Evolutionary conservation across 495 filamentous ascomycete genomes (phyloP), one percentile per base, ranked within the genome.

Genomic region (Patellaria atrata): DNA sequence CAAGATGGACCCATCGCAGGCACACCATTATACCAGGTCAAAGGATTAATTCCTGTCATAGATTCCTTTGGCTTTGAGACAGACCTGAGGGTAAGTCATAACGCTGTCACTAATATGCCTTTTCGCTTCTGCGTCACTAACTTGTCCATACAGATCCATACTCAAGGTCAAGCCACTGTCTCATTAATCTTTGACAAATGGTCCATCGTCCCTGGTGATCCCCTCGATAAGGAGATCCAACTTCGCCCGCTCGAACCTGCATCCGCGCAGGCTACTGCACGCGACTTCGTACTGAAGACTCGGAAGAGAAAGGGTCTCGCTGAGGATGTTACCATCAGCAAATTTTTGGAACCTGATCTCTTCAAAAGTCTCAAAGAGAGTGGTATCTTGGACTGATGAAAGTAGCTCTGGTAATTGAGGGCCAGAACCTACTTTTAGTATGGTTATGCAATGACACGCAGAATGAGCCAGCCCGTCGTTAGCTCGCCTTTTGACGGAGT

Each of bases 21-120:
- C 5, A 97, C 91, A 1, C 87, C 52, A n/a, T 67, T 97, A 9
- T 96, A 96, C 60, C 72, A 75, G 9, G 84, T 94, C 19, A 77
- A 71, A 38, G 89, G 89, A 1, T 64, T 94, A 16, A 79, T 97
- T 30, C 89, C 89, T 1, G 89, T 97, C 22, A 91, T 97, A 47
- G 89, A 97, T 60, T 79, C 72, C 8, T 97, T 97, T 51, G 89
- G 89, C 5, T 94, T 97, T 56, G 89, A 97, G 59, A 96, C 89
- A 2, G 89, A 97, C 60, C 66, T 96, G 26, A 64, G 89, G 30
- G 54, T 57, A 45, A 40, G 54, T 43, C 18, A 33, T 16, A 18
- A 6, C 15, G 6, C 32, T 24, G 16, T 17, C 7, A 22, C 12
- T 32, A 23, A 27, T 12, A 13, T 8, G 5, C n/a, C 21, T 26